Evolutionary conservation across 352 stramenopile species (phyloP).

Genomic region (Poterioochromonas sp.): DNA sequence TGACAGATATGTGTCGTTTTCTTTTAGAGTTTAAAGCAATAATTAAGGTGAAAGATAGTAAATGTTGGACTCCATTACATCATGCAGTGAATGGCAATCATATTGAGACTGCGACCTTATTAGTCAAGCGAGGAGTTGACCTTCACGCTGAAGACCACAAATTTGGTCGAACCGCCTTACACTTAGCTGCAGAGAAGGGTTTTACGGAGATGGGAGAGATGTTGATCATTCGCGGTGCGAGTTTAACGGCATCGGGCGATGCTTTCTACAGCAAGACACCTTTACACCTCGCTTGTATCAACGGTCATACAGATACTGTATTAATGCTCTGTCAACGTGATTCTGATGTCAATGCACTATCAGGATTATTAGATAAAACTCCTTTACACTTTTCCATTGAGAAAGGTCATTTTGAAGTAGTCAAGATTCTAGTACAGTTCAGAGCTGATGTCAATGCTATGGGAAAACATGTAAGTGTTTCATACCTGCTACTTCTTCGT

Average conservation of each 20-base stretch:
- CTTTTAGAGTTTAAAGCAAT: slow-evolving; percentile 9
- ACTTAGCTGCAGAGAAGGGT: background rate
- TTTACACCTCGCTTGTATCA: background rate
- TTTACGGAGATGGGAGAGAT: slow-evolving; percentile 2
- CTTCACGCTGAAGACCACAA: background rate
- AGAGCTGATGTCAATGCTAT: background rate
- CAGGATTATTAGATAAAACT: background rate
- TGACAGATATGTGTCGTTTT: slow-evolving; percentile 20
- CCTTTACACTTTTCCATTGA: background rate
- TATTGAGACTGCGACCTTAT: slow-evolving; percentile 12
- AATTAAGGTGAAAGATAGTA: background rate
- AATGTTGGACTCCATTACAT: slow-evolving; percentile 23
- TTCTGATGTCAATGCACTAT: background rate
- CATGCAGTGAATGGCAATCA: slow-evolving; percentile 2
- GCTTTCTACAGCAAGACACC: slow-evolving; percentile 5
- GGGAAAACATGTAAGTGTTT: background rate
- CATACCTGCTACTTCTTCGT: background rate
- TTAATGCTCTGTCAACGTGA: background rate
- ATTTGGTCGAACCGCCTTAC: slow-evolving; percentile 5
- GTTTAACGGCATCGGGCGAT: background rate
- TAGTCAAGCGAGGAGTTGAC: background rate
- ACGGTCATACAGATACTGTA: background rate
- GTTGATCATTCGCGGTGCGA: slow-evolving; percentile 6
- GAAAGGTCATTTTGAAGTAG: background rate
- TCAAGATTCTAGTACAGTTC: background rate